Percentiles rank a stretch among this genome's conserved stretches.
Evolutionary conservation across 352 stramenopile species (phyloP).

Genomic region (Phytopythium aichiense): DNA sequence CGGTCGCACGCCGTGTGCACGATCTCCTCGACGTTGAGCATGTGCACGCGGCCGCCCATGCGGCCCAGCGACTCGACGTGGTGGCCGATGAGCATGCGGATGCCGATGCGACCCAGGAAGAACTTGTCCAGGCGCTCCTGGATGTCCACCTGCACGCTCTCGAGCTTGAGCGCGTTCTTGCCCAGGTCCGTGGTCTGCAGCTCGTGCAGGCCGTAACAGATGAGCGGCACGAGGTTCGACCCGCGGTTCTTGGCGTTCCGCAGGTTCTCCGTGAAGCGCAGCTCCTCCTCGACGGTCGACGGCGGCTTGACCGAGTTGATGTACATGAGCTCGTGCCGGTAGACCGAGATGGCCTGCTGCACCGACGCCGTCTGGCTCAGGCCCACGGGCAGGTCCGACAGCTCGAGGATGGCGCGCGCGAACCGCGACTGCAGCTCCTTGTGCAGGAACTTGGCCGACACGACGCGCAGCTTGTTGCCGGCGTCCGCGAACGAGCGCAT

Average conservation of each 20-base stretch:
- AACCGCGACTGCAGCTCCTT: slow-evolving; percentile 79
- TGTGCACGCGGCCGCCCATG: slow-evolving; percentile 62
- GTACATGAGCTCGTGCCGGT: slow-evolving; percentile 47
- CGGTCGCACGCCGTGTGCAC: slow-evolving; percentile 53
- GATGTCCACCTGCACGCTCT: slow-evolving; percentile 68
- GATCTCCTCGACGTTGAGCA: slow-evolving; percentile 66
- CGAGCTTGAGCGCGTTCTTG: slow-evolving; percentile 50
- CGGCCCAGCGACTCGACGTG: slow-evolving; percentile 67
- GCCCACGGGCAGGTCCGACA: slow-evolving; percentile 66
- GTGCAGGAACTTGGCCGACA: slow-evolving; percentile 68
- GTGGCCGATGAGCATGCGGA: slow-evolving; percentile 98
- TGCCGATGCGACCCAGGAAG: slow-evolving; percentile 98
- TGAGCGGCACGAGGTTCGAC: slow-evolving; percentile 74
- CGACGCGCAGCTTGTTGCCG: slow-evolving; percentile 51
- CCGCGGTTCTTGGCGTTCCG: slow-evolving; percentile 46
- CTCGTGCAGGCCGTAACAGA: slow-evolving; percentile 71
- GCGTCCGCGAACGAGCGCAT: slow-evolving; percentile 77
- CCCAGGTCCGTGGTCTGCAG: slow-evolving; percentile 61
- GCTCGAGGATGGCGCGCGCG: slow-evolving; percentile 65
- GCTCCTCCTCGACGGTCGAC: slow-evolving; percentile 48
- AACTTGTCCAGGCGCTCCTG: slow-evolving; percentile 94
- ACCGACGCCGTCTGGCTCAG: slow-evolving; percentile 61
- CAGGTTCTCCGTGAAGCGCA: slow-evolving; percentile 59
- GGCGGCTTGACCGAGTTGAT: slow-evolving; percentile 42
- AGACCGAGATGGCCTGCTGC: slow-evolving; percentile 57